Conservation (phyloP, 495 filamentous ascomycete species). For the Penicillium maclennaniae region DNA sequence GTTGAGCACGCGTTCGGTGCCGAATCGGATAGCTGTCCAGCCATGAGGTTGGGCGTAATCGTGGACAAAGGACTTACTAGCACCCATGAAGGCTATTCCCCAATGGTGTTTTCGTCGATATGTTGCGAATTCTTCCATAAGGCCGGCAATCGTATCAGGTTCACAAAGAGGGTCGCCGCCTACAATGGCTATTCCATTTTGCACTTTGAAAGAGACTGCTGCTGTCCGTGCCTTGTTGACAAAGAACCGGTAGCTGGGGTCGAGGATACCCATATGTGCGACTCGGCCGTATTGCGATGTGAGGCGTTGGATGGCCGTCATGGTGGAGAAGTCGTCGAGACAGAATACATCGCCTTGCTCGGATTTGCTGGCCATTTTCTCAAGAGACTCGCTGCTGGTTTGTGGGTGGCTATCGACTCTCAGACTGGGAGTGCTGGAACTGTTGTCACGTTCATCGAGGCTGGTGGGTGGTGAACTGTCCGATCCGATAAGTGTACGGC, state of each 20-base stretch:
- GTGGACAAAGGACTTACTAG: slow-evolving; percentile 25
- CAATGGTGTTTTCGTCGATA: slow-evolving; percentile 27
- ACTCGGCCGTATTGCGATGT: slow-evolving; percentile 33
- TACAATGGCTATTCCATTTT: slow-evolving; percentile 34
- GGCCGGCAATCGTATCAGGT: slow-evolving; percentile 10
- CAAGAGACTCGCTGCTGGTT: slow-evolving; percentile 1
- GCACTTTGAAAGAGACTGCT: slow-evolving; percentile 38
- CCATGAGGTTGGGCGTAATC: slow-evolving; percentile 20
- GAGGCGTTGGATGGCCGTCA: slow-evolving; percentile 27
- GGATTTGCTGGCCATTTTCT: background rate
- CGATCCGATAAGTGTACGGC: slow-evolving; percentile 6
- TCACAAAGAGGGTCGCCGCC: slow-evolving; percentile 41
- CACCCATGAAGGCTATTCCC: slow-evolving; percentile 39
- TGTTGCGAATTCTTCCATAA: slow-evolving; percentile 36
- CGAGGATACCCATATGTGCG: slow-evolving; percentile 45
- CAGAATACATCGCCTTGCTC: slow-evolving; percentile 20
- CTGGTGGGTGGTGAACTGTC: slow-evolving; percentile 16
- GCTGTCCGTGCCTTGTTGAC: slow-evolving; percentile 33
- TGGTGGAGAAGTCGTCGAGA: slow-evolving; percentile 28
- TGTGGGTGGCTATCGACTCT: background rate
- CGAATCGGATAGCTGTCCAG: slow-evolving; percentile 42
- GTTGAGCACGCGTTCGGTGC: slow-evolving; percentile 38
- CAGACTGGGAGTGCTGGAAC: background rate
- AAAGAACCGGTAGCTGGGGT: slow-evolving; percentile 41
- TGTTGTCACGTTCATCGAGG: slow-evolving; percentile 6